Base-by-base conservation (phyloP, 2,329 filamentous ascomycete species). In the Botrytis sinoallii region DNA sequence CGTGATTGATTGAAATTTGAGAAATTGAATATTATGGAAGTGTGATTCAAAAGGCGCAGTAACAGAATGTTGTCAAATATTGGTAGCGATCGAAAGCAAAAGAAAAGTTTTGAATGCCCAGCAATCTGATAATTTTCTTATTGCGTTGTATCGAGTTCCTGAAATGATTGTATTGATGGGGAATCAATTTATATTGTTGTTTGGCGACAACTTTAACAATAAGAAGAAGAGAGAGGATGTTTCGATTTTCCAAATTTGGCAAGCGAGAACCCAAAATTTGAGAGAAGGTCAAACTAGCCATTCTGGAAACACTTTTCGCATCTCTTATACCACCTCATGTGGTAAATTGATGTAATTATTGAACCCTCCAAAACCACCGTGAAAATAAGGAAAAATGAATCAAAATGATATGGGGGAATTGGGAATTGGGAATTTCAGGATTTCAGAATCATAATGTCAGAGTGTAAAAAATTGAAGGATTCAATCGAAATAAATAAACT, bases 401-500 rank as follows among this genome's bases (percentile, higher is more conserved):
- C 32, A 12, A 38, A 25, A 14, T 4, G 22, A n/a, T 9, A 25
- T 16, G 44, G 14, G 32, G 14, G 16, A 42, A 29, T 44, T 3
- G 32, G 14, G 16, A 42, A 29, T 44, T 3, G 60, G 2, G 38
- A 3, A 29, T 20, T 22, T 46, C 10, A 52, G 46, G 25, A 25
- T 38, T 52, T 52, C 10, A 52, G 42, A 32, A 29, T 67, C n/a
- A n/a, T 12, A 48, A 44, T 12, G 38, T 29, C 22, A 10, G 40
- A 29, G 16, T n/a, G 22, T 35, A 8, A 61, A n/a, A 42, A 76
- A 77, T 59, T 10, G 52, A 73, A 73, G 77, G 76, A 75, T 75
- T 70, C 42, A 75, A 75, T 63, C 80, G 64, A 59, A 48, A 61
- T 32, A 88, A 86, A n/a, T 3, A 16, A 94, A 87, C 88, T 87